Evolutionary conservation across 768 basidiomycete species (phyloP).

Genomic region (Mycena olivaceomarginata): DNA sequence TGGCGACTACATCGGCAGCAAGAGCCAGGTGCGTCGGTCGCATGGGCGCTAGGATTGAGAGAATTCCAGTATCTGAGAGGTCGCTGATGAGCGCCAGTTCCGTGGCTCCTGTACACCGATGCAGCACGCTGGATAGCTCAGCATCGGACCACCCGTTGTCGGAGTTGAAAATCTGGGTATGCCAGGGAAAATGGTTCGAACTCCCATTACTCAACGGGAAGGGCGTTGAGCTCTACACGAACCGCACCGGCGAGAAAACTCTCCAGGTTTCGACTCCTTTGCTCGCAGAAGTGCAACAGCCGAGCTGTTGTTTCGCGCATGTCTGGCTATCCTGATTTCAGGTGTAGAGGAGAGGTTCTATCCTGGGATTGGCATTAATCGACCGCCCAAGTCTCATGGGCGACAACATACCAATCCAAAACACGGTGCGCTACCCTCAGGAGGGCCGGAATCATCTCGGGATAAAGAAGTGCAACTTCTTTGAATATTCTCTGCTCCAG

Average conservation of each 20-base stretch:
- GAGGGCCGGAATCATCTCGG: conserved; percentile 4
- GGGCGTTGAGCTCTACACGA: background rate
- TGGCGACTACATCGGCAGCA: background rate
- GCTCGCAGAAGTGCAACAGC: background rate
- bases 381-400: background rate
- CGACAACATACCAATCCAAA: background rate
- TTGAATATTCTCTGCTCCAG: background rate
- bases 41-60: background rate
- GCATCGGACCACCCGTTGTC: conserved; percentile 10
- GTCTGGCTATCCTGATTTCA: background rate
- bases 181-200: background rate
- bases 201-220: background rate
- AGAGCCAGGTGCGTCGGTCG: background rate
- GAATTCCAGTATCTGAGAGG: background rate
- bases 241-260: background rate
- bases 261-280: background rate
- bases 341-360: background rate
- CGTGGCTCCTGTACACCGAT: background rate
- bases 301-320: background rate
- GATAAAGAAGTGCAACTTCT: background rate
- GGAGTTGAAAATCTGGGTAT: background rate
- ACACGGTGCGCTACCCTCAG: background rate
- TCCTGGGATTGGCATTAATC: background rate
- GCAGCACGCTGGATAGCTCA: background rate
- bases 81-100: background rate